phyloP scores from a whole-genome alignment of 208 protist species.

The Crithidia sp. region DNA sequence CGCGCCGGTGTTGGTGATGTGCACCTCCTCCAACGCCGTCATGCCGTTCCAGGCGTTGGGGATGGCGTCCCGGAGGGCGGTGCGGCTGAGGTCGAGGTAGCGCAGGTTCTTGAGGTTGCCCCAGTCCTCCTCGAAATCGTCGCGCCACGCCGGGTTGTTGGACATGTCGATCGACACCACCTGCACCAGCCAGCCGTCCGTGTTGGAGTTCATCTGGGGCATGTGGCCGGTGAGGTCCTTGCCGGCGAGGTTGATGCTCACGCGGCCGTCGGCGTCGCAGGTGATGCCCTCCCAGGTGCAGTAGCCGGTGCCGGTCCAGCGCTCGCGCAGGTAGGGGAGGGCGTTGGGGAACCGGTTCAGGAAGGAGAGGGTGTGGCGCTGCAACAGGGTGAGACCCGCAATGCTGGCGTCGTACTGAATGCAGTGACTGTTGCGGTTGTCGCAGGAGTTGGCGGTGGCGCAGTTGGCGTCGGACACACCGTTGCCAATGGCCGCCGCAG shows the following conservation, averaged over 20 bases:
- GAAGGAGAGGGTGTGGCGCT: too few relatives aligned
- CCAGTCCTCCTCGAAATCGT: slow-evolving; percentile 14
- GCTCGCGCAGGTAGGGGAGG: too few relatives aligned
- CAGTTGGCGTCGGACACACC: too few relatives aligned
- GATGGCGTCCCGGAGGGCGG: slow-evolving; percentile 6
- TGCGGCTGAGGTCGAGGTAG: slow-evolving; percentile 6
- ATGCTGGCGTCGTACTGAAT: too few relatives aligned
- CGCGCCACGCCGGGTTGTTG: slow-evolving; percentile 17
- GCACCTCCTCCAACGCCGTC: background rate
- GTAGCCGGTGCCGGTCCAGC: slow-evolving; percentile 5
- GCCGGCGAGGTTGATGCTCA: slow-evolving; percentile 23
- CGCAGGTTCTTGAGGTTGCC: background rate
- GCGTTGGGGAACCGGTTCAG: too few relatives aligned
- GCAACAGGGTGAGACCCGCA: too few relatives aligned
- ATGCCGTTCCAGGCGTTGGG: slow-evolving; percentile 11
- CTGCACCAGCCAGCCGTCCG: background rate
- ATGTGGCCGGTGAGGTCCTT: slow-evolving; percentile 13
- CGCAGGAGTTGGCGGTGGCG: too few relatives aligned
- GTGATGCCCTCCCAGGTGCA: slow-evolving; percentile 10
- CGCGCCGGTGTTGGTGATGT: slow-evolving; percentile 4
- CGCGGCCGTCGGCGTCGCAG: slow-evolving; percentile 12
- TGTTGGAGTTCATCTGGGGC: background rate
- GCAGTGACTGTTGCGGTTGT: too few relatives aligned
- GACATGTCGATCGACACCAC: slow-evolving; percentile 22
- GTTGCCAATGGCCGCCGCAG: too few relatives aligned